Conservation (phyloP, 2,329 filamentous ascomycete genomes). For the Epichloe amarillans region DNA sequence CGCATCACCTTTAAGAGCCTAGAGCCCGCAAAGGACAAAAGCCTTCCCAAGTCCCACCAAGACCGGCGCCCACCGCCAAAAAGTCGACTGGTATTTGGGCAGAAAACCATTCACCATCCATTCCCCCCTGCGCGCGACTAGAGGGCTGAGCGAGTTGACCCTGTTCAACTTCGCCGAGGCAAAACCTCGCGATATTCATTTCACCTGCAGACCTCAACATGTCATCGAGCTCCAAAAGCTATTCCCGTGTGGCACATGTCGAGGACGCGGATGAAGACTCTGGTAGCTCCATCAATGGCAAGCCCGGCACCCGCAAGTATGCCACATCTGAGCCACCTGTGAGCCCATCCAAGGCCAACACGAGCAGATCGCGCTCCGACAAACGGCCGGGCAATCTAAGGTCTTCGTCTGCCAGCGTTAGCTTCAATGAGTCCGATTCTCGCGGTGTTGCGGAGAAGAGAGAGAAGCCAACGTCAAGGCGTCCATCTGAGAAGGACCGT, state of each 20-base stretch:
- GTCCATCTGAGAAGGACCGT: conserved; percentile 10
- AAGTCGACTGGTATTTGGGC: neutral
- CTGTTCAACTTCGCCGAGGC: neutral
- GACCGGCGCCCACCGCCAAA: conserved; percentile 1
- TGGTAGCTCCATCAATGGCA: conserved; percentile 28
- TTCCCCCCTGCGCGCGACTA: neutral
- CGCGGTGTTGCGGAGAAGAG: conserved; percentile 23
- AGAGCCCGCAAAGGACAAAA: neutral
- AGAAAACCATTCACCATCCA: neutral
- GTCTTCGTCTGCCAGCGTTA: conserved; percentile 22
- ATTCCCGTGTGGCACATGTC: conserved; percentile 28
- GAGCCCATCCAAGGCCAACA: conserved; percentile 36
- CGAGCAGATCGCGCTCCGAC: conserved; percentile 32
- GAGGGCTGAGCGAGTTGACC: neutral
- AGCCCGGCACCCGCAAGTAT: conserved; percentile 28
- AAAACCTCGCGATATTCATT: conserved; percentile 4
- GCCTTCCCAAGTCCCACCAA: conserved; percentile 1
- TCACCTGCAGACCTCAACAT: conserved; percentile 21
- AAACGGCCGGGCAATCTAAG: conserved; percentile 19
- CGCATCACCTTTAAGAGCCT: neutral
- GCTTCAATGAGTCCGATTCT: conserved; percentile 31
- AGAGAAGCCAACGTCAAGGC: conserved; percentile 11
- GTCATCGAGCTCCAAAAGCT: conserved; percentile 21
- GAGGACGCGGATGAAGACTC: conserved; percentile 37
- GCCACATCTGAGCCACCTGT: conserved; percentile 31